Conservation (phyloP, 129 eudicot genomes). For the Glebionis coronaria region DNA sequence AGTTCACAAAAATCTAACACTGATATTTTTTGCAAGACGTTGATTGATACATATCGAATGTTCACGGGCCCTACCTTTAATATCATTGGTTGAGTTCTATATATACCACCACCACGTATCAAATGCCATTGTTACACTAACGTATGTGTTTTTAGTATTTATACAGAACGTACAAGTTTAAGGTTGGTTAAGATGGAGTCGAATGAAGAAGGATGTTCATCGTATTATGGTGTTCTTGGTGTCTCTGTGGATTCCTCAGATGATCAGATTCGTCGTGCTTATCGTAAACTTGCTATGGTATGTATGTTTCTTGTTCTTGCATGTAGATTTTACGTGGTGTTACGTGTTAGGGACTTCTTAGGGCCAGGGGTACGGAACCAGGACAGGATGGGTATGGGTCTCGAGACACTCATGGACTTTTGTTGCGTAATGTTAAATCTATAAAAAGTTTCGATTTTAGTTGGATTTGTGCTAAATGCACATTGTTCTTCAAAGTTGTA, state of each 20-base stretch:
- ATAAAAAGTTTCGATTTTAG: too few relatives aligned
- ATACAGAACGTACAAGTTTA: background rate
- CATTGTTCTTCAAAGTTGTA: too few relatives aligned
- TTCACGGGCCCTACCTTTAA: conserved; percentile 16
- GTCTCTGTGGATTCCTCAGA: conserved; percentile 46
- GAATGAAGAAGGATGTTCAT: conserved; percentile 15
- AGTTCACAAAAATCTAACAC: too few relatives aligned
- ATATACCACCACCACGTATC: conserved; percentile 17
- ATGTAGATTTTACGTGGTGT: too few relatives aligned
- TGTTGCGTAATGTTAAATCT: too few relatives aligned
- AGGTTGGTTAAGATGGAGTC: conserved; percentile 18
- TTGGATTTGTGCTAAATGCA: too few relatives aligned
- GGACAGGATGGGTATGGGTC: too few relatives aligned
- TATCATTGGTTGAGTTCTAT: conserved; percentile 11
- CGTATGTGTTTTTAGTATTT: background rate
- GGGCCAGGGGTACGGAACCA: too few relatives aligned
- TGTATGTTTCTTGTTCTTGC: conserved; percentile 31
- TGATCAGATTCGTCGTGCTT: conserved; percentile 79
- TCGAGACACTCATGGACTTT: too few relatives aligned
- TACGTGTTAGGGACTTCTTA: too few relatives aligned
- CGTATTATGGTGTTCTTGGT: conserved; percentile 69
- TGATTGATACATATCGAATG: conserved; percentile 7
- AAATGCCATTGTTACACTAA: background rate
- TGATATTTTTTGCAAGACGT: too few relatives aligned
- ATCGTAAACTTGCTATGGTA: conserved; percentile 92